Base-by-base conservation (phyloP, 768 basidiomycete species). In the Collybia sordida region DNA sequence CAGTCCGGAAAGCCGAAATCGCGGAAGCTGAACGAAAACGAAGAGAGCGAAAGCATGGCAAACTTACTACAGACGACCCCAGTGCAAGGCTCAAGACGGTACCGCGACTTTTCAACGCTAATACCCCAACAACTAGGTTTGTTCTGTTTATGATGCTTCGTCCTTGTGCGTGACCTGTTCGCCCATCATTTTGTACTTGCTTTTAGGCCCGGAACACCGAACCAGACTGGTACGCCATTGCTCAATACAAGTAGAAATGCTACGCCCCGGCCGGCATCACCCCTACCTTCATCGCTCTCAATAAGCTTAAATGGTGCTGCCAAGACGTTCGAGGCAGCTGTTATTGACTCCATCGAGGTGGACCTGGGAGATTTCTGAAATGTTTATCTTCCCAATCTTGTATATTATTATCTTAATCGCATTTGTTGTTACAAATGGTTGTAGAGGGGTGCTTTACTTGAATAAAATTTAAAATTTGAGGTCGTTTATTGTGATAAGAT, bases 321-420 rank as follows among this genome's bases (percentile, higher is more conserved):
- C 50, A 77, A 78, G 59, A 69, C 71, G 17, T 73, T 86, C 45
- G 82, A 85, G 60, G 72, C 78, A 4, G 71, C 77, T 17, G 64
- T 89, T 34, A 78, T 87, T 55, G 82, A 86, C 42, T 76, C 76
- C 23, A 76, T 90, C 56, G 88, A 90, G 55, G 76, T 90, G 51
- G 88, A 90, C 64, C 71, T 90, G 39, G 88, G 88, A 44, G 88
- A 90, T 66, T 90, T 90, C 65, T 90, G 72, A 66, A 44, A 49
- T 52, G 35, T 12, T 41, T 12, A 4, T 19, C 18, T 12, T 19
- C 23, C 4, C n/a, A n/a, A n/a, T 41, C 23, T 41, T 17, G 45
- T 22, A 31, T 31, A 34, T 37, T 47, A 35, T 22, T 25, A 15
- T 22, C 11, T 31, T 31, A 31, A 31, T 31, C 9, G 31, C 9